Conservation (phyloP, 2,329 filamentous ascomycete species). For the Fusarium buharicum region DNA sequence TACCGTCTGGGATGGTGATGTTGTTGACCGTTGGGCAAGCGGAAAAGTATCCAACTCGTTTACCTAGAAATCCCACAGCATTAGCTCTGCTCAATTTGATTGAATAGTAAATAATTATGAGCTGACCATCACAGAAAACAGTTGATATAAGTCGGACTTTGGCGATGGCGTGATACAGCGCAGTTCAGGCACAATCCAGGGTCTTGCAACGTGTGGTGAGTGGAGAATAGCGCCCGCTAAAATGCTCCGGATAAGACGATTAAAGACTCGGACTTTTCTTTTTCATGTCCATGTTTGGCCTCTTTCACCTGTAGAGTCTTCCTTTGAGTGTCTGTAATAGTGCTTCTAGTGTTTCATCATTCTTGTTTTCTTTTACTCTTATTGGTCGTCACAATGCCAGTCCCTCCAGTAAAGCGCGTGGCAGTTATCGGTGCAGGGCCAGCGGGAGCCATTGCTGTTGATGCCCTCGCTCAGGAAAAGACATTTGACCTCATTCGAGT, state of each 20-base stretch:
- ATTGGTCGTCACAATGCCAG: constrained; percentile 3
- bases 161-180: constrained; percentile 38
- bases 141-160: background rate
- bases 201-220: constrained; percentile 4
- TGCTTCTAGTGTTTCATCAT: background rate
- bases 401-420: constrained; percentile 51
- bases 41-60: too few species aligned
- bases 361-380: background rate
- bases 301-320: background rate
- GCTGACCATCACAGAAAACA: background rate
- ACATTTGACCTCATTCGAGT: constrained; percentile 68
- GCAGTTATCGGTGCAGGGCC: constrained; percentile 72
- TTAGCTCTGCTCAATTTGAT: too few species aligned
- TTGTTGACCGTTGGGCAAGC: too few species aligned
- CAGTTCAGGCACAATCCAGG: constrained; percentile 32
- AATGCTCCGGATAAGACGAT: constrained; percentile 9
- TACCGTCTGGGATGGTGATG: too few species aligned
- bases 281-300: background rate
- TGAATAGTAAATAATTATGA: too few species aligned
- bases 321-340: too few species aligned
- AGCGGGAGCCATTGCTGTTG: constrained; percentile 67
- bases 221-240: constrained; percentile 35
- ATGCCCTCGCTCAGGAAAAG: constrained; percentile 68
- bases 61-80: background rate
- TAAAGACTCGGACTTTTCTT: background rate